These are phyloP conservation scores for Candolleomyces aberdarensis DNA, from an alignment of 768 basidiomycete genomes.

Conservation along the genomic window DNA sequence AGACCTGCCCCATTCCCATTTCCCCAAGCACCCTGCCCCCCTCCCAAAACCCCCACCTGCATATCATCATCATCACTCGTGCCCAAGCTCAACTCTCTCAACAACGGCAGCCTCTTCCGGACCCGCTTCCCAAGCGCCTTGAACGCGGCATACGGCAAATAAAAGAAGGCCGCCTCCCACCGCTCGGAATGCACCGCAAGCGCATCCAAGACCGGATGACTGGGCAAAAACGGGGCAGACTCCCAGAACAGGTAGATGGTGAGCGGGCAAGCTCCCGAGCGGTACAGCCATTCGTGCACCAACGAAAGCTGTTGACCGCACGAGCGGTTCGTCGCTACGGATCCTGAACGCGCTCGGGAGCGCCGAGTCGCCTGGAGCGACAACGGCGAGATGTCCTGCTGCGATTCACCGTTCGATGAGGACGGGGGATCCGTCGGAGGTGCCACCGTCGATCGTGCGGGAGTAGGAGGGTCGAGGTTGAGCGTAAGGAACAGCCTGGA, in stretches of 20 bases:
- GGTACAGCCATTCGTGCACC: conserved; percentile 29
- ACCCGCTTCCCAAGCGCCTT: conserved; percentile 20
- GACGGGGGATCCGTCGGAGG: no score
- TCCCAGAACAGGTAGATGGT: conserved; percentile 34
- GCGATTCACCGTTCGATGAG: no score
- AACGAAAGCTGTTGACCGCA: conserved; percentile 15
- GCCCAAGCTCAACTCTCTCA: conserved; percentile 31
- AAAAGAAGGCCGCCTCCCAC: conserved; percentile 33
- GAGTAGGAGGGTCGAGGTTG: not conserved
- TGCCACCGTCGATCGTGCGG: conserved; percentile 11
- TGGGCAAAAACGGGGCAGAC: conserved; percentile 22
- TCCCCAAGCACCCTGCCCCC: no score
- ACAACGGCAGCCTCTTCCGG: conserved; percentile 25
- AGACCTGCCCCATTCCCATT: no score
- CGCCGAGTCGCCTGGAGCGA: no score
- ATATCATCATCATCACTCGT: conserved; percentile 22
- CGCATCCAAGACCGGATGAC: conserved; percentile 28
- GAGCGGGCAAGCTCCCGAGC: conserved; percentile 30
- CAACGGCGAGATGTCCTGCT: no score
- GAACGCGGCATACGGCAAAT: conserved; percentile 30
- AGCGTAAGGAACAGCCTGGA: conserved; percentile 35
- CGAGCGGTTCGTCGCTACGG: not conserved
- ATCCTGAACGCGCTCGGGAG: no score
- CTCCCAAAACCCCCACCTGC: no score
- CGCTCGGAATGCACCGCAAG: conserved; percentile 27